phyloP scores from a whole-genome alignment of 345 rosid genomes.

The Heritiera littoralis region DNA sequence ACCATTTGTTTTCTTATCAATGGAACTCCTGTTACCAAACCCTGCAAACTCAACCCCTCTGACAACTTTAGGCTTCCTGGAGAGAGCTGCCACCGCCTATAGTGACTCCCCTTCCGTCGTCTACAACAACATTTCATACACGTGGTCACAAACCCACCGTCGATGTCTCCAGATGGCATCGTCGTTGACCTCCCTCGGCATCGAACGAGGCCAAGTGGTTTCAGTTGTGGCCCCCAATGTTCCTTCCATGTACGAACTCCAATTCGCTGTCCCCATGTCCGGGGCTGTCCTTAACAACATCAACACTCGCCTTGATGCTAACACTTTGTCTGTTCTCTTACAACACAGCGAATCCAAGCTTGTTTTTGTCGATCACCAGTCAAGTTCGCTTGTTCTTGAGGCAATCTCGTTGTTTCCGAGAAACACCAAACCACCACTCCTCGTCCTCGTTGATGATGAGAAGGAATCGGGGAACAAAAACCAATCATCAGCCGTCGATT shows the following conservation, averaged over 20 bases:
- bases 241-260: slow-evolving; percentile 6
- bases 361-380: too few relatives aligned
- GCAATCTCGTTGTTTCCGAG: too few relatives aligned
- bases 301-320: not conserved
- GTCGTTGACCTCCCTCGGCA: slow-evolving; percentile 50
- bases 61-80: slow-evolving; percentile 51
- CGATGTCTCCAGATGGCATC: slow-evolving; percentile 76
- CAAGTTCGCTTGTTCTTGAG: too few relatives aligned
- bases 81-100: slow-evolving; percentile 55
- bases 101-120: slow-evolving; percentile 49
- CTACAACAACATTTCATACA: slow-evolving; percentile 44
- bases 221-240: slow-evolving; percentile 2
- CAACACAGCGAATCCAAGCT: too few relatives aligned
- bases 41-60: slow-evolving; percentile 53
- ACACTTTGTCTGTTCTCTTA: too few relatives aligned
- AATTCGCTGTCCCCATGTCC: not conserved
- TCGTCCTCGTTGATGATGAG: too few relatives aligned
- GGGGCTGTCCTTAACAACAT: slow-evolving; percentile 2
- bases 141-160: slow-evolving; percentile 61
- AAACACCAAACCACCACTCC: too few relatives aligned
- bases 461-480: too few relatives aligned
- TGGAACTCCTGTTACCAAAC: slow-evolving; percentile 47
- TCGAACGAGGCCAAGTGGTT: slow-evolving; percentile 3
- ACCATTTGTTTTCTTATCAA: not conserved
- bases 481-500: too few relatives aligned